Percentiles rank a stretch among this genome's conserved stretches.
Evolutionary conservation across 2,329 filamentous ascomycete genomes (phyloP).

Genomic region (Colletotrichum cereale): DNA sequence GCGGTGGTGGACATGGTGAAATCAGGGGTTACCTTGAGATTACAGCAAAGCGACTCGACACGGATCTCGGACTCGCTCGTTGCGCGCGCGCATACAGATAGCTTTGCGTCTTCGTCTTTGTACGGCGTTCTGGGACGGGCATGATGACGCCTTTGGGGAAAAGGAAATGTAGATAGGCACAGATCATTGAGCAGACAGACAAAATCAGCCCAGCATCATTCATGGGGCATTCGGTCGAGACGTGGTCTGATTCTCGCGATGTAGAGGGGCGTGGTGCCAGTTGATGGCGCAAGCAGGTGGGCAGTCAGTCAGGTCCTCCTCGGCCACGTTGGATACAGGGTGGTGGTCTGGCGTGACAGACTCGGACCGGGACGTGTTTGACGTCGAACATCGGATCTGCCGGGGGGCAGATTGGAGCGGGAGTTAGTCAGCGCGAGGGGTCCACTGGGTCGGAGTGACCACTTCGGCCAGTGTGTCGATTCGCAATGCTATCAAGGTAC

Average conservation of each 20-base stretch:
- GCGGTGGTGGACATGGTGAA: conserved; percentile 32
- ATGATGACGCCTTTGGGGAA: conserved; percentile 40
- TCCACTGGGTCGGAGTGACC: conserved; percentile 12
- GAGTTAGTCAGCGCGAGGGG: conserved; percentile 29
- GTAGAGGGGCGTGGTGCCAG: background rate
- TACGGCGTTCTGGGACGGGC: conserved; percentile 40
- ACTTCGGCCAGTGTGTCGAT: background rate
- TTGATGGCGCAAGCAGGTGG: background rate
- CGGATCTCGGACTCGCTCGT: conserved; percentile 8
- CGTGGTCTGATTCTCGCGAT: background rate
- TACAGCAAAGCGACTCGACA: conserved; percentile 37
- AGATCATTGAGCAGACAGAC: conserved; percentile 37
- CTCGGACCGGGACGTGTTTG: conserved; percentile 28
- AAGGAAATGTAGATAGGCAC: conserved; percentile 41
- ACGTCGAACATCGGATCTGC: conserved; percentile 32
- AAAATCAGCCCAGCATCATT: conserved; percentile 31
- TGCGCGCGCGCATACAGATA: conserved; percentile 26
- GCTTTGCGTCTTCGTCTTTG: conserved; percentile 40
- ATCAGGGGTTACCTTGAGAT: conserved; percentile 30
- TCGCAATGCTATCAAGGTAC: background rate
- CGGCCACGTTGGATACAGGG: background rate
- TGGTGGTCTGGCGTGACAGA: background rate
- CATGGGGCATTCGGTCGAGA: conserved; percentile 5
- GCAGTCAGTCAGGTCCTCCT: background rate
- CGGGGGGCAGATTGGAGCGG: conserved; percentile 18